Evolutionary conservation across 1,139 yeast species (phyloP).

Genomic region (Zhuliangozyma parablackwelliae): DNA sequence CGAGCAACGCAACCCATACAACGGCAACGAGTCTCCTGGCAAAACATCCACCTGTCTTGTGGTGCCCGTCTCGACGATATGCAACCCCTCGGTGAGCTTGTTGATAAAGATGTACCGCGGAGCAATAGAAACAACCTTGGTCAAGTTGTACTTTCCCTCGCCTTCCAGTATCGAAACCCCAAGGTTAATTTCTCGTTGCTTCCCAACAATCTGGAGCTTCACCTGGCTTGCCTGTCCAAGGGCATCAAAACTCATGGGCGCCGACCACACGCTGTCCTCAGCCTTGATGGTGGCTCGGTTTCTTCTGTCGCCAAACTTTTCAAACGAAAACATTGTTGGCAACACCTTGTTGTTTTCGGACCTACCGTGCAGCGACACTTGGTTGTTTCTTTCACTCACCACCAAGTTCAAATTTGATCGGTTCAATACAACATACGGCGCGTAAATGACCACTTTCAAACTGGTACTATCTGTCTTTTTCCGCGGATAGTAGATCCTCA

Average conservation of each 20-base stretch:
- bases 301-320: constrained; percentile 49
- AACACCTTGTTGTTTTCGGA: constrained; percentile 22
- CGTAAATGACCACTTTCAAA: constrained; percentile 60
- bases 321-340: constrained; percentile 87
- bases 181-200: constrained; percentile 64
- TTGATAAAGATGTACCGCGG: constrained; percentile 81
- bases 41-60: constrained; percentile 41
- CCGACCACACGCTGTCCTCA: constrained; percentile 73
- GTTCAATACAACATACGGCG: constrained; percentile 83
- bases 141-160: constrained; percentile 73
- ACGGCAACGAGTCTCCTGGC: constrained; percentile 52
- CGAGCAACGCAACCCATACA: constrained; percentile 55
- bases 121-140: constrained; percentile 74
- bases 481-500: constrained; percentile 63
- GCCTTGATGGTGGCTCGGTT: constrained; percentile 69
- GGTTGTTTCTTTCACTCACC: constrained; percentile 56
- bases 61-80: constrained; percentile 68
- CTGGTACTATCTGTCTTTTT: constrained; percentile 43
- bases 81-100: constrained; percentile 51
- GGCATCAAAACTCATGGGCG: constrained; percentile 80
- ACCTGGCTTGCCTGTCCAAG: constrained; percentile 79
- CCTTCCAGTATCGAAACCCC: constrained; percentile 82
- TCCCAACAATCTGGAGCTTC: constrained; percentile 52
- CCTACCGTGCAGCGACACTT: constrained; percentile 31
- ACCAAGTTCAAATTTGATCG: constrained; percentile 67